phyloP scores from a whole-genome alignment of 2,329 filamentous ascomycete species.

The Akanthomyces lecanii region DNA sequence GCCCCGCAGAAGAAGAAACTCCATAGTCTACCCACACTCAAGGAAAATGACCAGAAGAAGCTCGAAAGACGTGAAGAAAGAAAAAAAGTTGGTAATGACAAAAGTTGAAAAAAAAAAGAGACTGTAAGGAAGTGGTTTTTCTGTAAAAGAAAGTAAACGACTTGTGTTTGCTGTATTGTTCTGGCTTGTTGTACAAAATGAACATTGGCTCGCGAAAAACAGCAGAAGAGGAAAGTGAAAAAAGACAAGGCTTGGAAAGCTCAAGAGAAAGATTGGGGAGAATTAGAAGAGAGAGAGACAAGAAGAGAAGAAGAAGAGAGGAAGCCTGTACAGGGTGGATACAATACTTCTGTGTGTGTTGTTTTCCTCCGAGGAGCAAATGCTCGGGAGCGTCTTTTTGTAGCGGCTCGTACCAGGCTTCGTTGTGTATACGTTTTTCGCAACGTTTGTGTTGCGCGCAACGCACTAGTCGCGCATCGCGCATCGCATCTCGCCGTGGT shows the following conservation, averaged over 20 bases:
- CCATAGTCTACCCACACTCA: too few relatives aligned
- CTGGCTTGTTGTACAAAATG: constrained; percentile 10
- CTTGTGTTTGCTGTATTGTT: constrained; percentile 7
- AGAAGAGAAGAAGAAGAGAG: background rate
- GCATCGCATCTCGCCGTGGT: too few relatives aligned
- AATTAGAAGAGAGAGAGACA: background rate
- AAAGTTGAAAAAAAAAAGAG: background rate
- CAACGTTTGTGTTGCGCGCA: too few relatives aligned
- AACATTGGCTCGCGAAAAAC: background rate
- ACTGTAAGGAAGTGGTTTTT: background rate
- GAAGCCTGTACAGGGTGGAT: background rate
- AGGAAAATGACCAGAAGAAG: background rate
- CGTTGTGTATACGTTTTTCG: background rate
- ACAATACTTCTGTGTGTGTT: background rate
- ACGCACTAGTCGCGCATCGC: too few relatives aligned
- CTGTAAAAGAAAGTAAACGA: background rate
- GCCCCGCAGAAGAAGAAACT: too few relatives aligned
- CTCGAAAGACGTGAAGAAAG: background rate
- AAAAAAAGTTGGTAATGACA: too few relatives aligned
- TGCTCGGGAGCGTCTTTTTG: background rate
- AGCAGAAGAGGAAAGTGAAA: background rate
- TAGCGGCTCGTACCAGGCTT: background rate
- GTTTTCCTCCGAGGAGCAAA: background rate
- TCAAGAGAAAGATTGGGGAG: background rate
- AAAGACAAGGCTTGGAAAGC: background rate